Evolutionary conservation across 176 grass and related monocot species (phyloP).

Genomic region (Melocanna baccifera): DNA sequence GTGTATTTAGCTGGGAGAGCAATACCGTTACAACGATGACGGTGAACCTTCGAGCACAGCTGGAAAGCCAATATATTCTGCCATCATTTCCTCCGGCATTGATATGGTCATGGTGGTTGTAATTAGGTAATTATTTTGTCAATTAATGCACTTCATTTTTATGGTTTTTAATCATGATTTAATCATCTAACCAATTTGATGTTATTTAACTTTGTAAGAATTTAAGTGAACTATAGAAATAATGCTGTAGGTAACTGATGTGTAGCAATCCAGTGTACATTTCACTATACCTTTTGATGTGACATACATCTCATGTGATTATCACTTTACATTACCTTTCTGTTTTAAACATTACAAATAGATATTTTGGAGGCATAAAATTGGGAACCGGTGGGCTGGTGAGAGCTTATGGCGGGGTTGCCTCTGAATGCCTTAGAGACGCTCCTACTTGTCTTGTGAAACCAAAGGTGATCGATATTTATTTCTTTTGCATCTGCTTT

Average conservation of each 20-base stretch:
- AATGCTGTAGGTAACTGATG: background rate
- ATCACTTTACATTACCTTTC: background rate
- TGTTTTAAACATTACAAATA: constrained; percentile 30
- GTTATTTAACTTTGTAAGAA: background rate
- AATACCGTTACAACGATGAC: constrained; percentile 82
- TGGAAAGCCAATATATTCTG: constrained; percentile 95
- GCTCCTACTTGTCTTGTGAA: constrained; percentile 81
- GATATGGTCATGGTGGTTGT: constrained; percentile 95
- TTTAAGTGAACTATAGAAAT: background rate
- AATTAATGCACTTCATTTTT: background rate
- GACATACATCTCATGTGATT: background rate
- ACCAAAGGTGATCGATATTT: constrained; percentile 58
- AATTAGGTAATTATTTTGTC: constrained; percentile 50
- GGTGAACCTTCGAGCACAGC: constrained; percentile 89
- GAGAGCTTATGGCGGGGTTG: constrained; percentile 88
- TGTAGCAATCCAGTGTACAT: background rate
- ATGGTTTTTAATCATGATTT: background rate
- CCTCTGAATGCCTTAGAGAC: constrained; percentile 86
- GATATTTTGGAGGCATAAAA: constrained; percentile 97
- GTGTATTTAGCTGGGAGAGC: constrained; percentile 66
- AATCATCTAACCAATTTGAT: background rate
- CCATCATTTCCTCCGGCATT: constrained; percentile 82
- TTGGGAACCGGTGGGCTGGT: constrained; percentile 84
- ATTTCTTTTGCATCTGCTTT: constrained; percentile 4
- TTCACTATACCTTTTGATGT: background rate